Conservation (phyloP, 805 yeast genomes). For the Saturnispora galanensis region DNA sequence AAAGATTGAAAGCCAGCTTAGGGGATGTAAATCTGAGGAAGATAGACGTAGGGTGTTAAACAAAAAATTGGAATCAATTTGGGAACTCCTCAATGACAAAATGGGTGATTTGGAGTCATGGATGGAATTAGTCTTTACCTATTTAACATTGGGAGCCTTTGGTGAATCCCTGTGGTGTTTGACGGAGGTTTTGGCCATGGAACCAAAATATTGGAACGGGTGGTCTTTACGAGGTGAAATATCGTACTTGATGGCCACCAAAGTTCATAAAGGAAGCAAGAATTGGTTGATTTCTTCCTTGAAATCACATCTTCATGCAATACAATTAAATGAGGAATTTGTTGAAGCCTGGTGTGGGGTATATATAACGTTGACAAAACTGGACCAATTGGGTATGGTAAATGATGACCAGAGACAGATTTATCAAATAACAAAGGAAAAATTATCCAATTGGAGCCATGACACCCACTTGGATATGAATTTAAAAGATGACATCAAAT, state of each 20-base stretch:
- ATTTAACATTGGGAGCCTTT: slow-evolving; percentile 48
- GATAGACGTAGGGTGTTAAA: not conserved
- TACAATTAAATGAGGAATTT: slow-evolving; percentile 66
- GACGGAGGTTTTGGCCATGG: slow-evolving; percentile 59
- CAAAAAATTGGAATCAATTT: slow-evolving; percentile 14
- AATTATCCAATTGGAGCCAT: slow-evolving; percentile 22
- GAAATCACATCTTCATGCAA: slow-evolving; percentile 33
- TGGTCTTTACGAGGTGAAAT: slow-evolving; percentile 57
- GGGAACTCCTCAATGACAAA: slow-evolving; percentile 43
- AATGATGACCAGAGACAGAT: slow-evolving; percentile 19
- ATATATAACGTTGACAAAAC: slow-evolving; percentile 12
- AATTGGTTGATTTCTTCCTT: slow-evolving; percentile 10
- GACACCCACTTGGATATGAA: not conserved
- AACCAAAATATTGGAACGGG: slow-evolving; percentile 61
- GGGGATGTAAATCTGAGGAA: not conserved
- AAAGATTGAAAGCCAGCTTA: not conserved
- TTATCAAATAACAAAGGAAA: slow-evolving; percentile 27
- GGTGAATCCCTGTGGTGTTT: slow-evolving; percentile 57
- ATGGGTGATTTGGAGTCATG: slow-evolving; percentile 74
- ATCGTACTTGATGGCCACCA: slow-evolving; percentile 15
- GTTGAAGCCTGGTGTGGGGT: slow-evolving; percentile 44
- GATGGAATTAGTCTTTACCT: slow-evolving; percentile 68
- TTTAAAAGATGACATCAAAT: not conserved
- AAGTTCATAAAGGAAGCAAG: not conserved
- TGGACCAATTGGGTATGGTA: slow-evolving; percentile 1